phyloP scores from a whole-genome alignment of 2,329 filamentous ascomycete genomes.

The Botrytis deweyae region DNA sequence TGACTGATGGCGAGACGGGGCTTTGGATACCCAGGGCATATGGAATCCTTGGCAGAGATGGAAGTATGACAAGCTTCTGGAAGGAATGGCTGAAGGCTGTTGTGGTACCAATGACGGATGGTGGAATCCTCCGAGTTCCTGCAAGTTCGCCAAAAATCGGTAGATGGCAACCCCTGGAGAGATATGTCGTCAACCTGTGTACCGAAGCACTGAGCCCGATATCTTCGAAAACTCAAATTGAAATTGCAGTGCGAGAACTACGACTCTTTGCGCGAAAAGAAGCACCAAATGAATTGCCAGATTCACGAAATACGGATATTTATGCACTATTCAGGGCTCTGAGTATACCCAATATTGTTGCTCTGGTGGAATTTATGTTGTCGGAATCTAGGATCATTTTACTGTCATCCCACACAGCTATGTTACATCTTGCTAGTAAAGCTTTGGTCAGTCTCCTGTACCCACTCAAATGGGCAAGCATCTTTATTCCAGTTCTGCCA shows the following conservation, averaged over 20 bases:
- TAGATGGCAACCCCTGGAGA: conserved; percentile 92
- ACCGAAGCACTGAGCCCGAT: conserved; percentile 91
- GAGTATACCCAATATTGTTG: conserved; percentile 87
- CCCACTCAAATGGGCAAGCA: conserved; percentile 87
- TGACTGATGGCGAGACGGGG: conserved; percentile 92
- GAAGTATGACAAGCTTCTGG: conserved; percentile 85
- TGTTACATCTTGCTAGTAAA: conserved; percentile 90
- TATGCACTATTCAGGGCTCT: conserved; percentile 90
- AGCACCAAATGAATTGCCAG: conserved; percentile 87
- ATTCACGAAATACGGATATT: conserved; percentile 85
- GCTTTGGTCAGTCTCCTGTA: conserved; percentile 85
- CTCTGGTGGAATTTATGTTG: conserved; percentile 89
- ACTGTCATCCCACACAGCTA: conserved; percentile 89
- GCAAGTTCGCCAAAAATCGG: conserved; percentile 87
- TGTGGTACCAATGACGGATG: conserved; percentile 93
- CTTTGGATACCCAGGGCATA: conserved; percentile 95
- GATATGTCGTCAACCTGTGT: conserved; percentile 95
- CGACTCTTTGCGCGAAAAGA: conserved; percentile 92
- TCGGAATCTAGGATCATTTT: conserved; percentile 95
- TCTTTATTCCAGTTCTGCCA: conserved; percentile 89
- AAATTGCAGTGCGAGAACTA: conserved; percentile 84
- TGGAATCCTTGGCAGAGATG: conserved; percentile 84
- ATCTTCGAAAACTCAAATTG: conserved; percentile 92
- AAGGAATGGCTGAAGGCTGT: conserved; percentile 97
- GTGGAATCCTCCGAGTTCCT: conserved; percentile 77